These are phyloP conservation scores for Penicillium turbatum DNA, from an alignment of 495 filamentous ascomycete genomes.

Conservation along the genomic window DNA sequence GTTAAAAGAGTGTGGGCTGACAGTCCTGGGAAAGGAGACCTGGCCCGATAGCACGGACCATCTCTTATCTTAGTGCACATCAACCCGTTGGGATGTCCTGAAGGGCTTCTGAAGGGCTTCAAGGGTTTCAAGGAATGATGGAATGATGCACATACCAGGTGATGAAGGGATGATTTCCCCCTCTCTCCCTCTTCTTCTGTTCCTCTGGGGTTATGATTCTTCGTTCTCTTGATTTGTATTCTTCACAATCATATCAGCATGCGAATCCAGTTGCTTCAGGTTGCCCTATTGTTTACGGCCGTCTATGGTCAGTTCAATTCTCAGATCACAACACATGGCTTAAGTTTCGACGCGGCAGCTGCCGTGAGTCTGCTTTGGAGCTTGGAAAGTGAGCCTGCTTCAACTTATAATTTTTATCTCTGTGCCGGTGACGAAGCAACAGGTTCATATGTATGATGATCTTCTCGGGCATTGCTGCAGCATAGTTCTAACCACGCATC, in stretches of 20 bases:
- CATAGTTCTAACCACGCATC: background rate
- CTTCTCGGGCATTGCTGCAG: background rate
- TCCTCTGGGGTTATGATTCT: background rate
- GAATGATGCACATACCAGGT: conserved; percentile 10
- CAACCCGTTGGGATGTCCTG: background rate
- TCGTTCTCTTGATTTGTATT: background rate
- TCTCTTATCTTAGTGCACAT: background rate
- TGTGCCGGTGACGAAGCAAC: conserved; percentile 59
- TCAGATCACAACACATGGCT: conserved; percentile 33
- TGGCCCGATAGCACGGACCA: conserved; percentile 2
- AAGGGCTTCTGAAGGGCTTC: background rate
- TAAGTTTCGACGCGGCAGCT: conserved; percentile 46
- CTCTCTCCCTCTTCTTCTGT: background rate
- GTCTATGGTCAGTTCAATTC: conserved; percentile 49
- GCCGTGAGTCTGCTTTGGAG: conserved; percentile 38
- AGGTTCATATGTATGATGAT: conserved; percentile 34
- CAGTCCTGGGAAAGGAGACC: background rate
- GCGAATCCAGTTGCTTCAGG: conserved; percentile 32
- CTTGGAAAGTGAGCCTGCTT: conserved; percentile 37
- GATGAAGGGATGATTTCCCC: conserved; percentile 3
- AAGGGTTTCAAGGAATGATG: background rate
- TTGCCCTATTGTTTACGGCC: conserved; percentile 41
- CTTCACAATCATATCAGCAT: conserved; percentile 25
- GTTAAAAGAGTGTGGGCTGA: background rate
- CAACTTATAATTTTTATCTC: conserved; percentile 57